These are phyloP conservation scores for Capsicum baccatum DNA, from an alignment of 257 asterid genomes.

Conservation along the genomic window DNA sequence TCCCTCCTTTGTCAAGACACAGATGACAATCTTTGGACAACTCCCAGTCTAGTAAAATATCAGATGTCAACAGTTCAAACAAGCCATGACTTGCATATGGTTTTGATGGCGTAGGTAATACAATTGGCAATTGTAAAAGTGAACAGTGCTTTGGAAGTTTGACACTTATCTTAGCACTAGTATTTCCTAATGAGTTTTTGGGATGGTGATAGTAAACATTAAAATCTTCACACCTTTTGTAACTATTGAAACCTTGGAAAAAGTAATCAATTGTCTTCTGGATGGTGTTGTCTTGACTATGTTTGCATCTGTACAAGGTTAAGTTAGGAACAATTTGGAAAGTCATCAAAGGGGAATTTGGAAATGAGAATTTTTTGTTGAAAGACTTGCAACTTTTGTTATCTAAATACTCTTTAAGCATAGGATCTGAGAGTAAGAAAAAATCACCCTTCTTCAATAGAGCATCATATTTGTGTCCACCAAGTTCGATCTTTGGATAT, in stretches of 20 bases:
- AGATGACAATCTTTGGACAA: conserved; percentile 40
- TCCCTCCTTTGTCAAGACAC: conserved; percentile 47
- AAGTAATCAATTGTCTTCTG: background rate
- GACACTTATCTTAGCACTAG: background rate
- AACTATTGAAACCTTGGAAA: background rate
- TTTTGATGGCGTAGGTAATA: conserved; percentile 12
- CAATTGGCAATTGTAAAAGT: conserved; percentile 38
- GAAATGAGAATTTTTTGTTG: background rate
- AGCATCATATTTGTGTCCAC: conserved; percentile 16
- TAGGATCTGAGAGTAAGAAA: background rate
- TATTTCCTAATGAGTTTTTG: background rate
- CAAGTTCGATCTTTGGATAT: conserved; percentile 18
- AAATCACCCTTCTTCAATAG: background rate
- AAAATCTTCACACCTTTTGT: background rate
- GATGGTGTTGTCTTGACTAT: background rate
- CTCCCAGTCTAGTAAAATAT: conserved; percentile 40
- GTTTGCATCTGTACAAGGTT: conserved; percentile 23
- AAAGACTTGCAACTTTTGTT: background rate
- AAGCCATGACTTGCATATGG: background rate
- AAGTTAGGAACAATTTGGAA: conserved; percentile 17
- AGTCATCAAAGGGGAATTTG: conserved; percentile 1
- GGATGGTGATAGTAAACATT: conserved; percentile 22
- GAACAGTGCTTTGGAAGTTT: conserved; percentile 10
- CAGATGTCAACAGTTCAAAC: conserved; percentile 30
- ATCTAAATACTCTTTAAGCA: background rate